These are phyloP conservation scores for Dictyostelium purpureum DNA, from an alignment of 78 protist genomes.

Conservation along the genomic window DNA sequence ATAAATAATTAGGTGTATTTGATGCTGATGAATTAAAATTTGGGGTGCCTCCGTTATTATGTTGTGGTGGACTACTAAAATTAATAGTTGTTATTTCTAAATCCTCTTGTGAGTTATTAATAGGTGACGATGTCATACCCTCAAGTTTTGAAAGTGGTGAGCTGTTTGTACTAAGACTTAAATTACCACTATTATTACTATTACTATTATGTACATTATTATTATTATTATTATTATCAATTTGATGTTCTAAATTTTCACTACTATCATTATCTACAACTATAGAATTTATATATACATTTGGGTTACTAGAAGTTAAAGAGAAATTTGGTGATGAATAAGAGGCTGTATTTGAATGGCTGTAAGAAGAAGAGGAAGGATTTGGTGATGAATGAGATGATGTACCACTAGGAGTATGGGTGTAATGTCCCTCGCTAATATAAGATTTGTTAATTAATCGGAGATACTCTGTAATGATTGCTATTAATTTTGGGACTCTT, in stretches of 20 bases:
- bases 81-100: background rate
- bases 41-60: background rate
- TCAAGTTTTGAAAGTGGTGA: background rate
- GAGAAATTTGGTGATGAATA: background rate
- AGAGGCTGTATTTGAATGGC: background rate
- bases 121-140: background rate
- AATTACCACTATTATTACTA: background rate
- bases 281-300: background rate
- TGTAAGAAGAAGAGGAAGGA: background rate
- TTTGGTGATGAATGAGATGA: background rate
- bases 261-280: background rate
- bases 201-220: background rate
- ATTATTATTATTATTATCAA: background rate
- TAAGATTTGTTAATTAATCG: constrained; percentile 24
- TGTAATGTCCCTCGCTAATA: background rate
- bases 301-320: background rate
- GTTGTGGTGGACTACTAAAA: background rate
- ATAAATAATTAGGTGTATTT: background rate
- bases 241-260: background rate
- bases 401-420: background rate
- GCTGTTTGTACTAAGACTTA: background rate
- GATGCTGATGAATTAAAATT: background rate
- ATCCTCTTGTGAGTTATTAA: background rate
- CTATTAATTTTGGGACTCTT: constrained; percentile 5
- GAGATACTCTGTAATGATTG: constrained; percentile 38